A percentile compares a stretch with the other conserved stretches of the same genome.
These are phyloP conservation scores for Polyporus arcularius DNA, from an alignment of 768 basidiomycete genomes.

Conservation along the genomic window DNA sequence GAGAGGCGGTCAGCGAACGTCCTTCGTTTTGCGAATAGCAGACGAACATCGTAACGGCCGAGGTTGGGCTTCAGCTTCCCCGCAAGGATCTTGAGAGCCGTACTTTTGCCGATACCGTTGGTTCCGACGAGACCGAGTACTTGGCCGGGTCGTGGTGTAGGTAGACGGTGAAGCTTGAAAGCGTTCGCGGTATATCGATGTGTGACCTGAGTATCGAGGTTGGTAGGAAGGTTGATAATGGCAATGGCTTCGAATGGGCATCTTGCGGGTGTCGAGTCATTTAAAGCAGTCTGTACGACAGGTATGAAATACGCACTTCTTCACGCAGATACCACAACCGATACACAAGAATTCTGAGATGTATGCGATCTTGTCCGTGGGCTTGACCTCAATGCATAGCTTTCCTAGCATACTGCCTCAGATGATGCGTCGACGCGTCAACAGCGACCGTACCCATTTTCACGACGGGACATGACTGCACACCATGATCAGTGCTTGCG, in stretches of 20 bases:
- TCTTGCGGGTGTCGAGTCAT: conserved; percentile 42
- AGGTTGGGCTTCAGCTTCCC: conserved; percentile 98
- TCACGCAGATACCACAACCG: conserved; percentile 99
- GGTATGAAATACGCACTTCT: conserved; percentile 70
- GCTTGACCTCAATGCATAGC: conserved; percentile 96
- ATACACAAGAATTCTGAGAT: conserved; percentile 99
- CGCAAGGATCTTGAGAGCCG: conserved; percentile 93
- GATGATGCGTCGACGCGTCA: background rate
- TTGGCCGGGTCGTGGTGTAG: conserved; percentile 95
- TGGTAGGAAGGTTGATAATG: conserved; percentile 98
- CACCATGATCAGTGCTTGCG: conserved; percentile 1
- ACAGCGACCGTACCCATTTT: conserved; percentile 76
- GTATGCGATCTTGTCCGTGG: conserved; percentile 96
- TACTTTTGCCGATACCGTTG: conserved; percentile 99
- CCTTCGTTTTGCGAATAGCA: background rate
- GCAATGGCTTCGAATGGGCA: conserved; percentile 99
- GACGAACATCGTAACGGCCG: conserved; percentile 88
- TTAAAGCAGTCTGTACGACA: background rate
- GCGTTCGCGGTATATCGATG: conserved; percentile 98
- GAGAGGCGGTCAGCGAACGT: background rate
- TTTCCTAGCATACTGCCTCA: conserved; percentile 58
- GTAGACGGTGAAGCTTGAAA: conserved; percentile 98
- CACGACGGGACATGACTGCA: conserved; percentile 90
- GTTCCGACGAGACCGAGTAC: conserved; percentile 98
- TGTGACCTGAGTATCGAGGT: conserved; percentile 93